Conservation (phyloP, 257 asterid genomes). For the Jaltomata sinuosa region DNA sequence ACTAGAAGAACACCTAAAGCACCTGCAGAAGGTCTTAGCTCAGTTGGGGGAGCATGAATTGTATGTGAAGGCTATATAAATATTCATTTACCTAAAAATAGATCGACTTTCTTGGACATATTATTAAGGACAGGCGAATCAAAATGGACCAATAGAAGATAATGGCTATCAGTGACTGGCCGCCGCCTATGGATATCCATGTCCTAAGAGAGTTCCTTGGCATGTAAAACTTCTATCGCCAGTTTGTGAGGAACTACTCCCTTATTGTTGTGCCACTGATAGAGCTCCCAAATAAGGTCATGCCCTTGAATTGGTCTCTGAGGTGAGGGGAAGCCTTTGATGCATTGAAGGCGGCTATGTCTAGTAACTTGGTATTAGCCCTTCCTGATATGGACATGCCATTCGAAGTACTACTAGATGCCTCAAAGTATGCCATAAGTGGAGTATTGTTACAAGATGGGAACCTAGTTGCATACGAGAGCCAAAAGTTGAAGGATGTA, state of each 20-base stretch:
- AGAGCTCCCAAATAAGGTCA: background rate
- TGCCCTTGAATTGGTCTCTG: background rate
- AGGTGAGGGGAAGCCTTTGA: background rate
- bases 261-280: too few species aligned
- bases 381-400: background rate
- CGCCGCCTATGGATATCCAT: background rate
- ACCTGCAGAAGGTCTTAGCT: background rate
- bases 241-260: too few species aligned
- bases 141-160: background rate
- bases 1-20: background rate
- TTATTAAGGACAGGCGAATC: background rate
- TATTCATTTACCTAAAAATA: background rate
- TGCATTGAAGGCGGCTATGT: background rate
- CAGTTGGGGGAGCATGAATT: too few species aligned
- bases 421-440: background rate
- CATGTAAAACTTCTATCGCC: too few species aligned
- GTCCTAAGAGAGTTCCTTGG: too few species aligned
- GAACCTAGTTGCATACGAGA: background rate
- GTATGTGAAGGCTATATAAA: background rate
- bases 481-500: background rate
- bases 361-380: background rate
- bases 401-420: background rate
- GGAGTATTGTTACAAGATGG: background rate
- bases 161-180: background rate
- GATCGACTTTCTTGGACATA: too few species aligned